Evolutionary conservation across 345 rosid species (phyloP).

Genomic region (Eucalyptus cloeziana): DNA sequence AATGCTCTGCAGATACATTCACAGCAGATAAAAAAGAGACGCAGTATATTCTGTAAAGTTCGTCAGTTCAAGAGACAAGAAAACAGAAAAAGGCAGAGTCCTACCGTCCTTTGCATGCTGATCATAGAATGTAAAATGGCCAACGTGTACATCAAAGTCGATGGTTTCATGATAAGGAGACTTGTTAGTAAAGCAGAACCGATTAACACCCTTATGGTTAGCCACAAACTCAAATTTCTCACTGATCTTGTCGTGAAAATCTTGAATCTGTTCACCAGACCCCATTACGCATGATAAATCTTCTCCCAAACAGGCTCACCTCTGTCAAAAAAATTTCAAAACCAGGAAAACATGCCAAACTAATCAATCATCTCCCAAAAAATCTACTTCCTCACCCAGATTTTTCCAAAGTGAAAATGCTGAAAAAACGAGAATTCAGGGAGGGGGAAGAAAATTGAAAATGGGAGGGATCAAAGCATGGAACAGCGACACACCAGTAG

Average conservation of each 20-base stretch:
- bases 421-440: too few species aligned
- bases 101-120: conserved; percentile 77
- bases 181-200: conserved; percentile 59
- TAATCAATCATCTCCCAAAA: too few species aligned
- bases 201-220: conserved; percentile 51
- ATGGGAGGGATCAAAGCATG: too few species aligned
- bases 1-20: conserved; percentile 33
- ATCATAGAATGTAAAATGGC: conserved; percentile 54
- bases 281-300: too few species aligned
- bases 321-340: too few species aligned
- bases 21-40: not conserved
- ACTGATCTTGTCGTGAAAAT: conserved; percentile 49
- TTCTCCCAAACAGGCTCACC: too few species aligned
- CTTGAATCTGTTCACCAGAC: conserved; percentile 44
- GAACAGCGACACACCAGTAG: too few species aligned
- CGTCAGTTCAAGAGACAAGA: not conserved
- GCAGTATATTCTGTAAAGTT: not conserved
- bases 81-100: not conserved
- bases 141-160: conserved; percentile 65
- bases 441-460: too few species aligned
- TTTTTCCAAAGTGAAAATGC: too few species aligned
- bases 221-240: conserved; percentile 61
- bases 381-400: too few species aligned
- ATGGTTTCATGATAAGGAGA: conserved; percentile 69
- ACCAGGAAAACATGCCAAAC: too few species aligned